Evolutionary conservation across 2,329 filamentous ascomycete genomes (phyloP), one percentile per base, ranked within the genome.

Genomic region (Coniella lustricola): DNA sequence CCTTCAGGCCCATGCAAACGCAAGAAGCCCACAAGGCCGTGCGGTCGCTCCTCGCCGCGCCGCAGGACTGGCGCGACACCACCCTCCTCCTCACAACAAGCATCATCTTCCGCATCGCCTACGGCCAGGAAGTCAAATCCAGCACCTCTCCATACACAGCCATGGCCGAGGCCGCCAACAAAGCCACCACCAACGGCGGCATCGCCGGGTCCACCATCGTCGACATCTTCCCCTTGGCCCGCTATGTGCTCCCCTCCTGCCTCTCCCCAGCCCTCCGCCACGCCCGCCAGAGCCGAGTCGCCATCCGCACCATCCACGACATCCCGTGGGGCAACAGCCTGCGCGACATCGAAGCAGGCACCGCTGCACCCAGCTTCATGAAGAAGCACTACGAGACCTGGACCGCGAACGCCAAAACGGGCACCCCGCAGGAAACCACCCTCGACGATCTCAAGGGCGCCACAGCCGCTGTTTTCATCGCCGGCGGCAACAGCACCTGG

Each of bases 391-490:
- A 57, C 25, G 57, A 59, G 50, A 55, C 44, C 43, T 65, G 56
- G 52, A 63, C 34, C 49, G 62, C 47, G 49, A 62, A 49, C 52
- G 56, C 39, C 10, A 57, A 59, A n/a, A 54, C 58, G 2, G 64
- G 60, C 31, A 53, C 55, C 20, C 46, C 46, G 12, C 59, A 60
- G 1, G 64, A 72, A 16, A 50, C 70, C 21, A 67, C 63, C 0
- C 52, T 68, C 12, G 65, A 66, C 9, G 71, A 75, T 44, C 69
- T 76, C 55, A 73, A 75, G 56, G 73, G 73, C 12, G 72, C 72
- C 4, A 67, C 71, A 1, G 73, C 67, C 1, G 68, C 72, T 8
- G 66, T 76, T 10, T 75, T 67, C 55, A 68, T 70, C 33, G 72
- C 73, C 13, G 73, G 73, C 10, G 64, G 66, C 34, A 67, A 75